phyloP scores from a whole-genome alignment of 306 rosid genomes.

The Corylus americana region DNA sequence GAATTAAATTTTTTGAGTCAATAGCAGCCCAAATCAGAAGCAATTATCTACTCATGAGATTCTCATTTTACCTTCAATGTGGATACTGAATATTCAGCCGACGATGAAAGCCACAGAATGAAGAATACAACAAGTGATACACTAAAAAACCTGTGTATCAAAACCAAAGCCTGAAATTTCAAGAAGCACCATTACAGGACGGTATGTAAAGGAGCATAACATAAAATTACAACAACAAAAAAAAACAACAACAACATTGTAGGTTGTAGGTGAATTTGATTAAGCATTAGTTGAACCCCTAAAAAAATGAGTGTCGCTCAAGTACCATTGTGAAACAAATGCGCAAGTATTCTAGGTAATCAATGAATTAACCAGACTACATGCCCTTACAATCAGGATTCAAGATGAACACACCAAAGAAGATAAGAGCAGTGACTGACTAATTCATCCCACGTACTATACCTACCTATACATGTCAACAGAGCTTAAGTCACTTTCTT shows the following conservation, averaged over 20 bases:
- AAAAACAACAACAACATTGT: background rate
- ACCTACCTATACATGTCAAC: background rate
- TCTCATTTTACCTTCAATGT: slow-evolving; percentile 46
- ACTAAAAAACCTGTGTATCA: slow-evolving; percentile 98
- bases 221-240: slow-evolving; percentile 8
- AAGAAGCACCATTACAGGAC: slow-evolving; percentile 57
- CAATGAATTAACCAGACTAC: background rate
- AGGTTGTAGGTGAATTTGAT: background rate
- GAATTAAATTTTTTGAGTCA: slow-evolving; percentile 17
- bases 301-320: background rate
- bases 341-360: background rate
- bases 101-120: slow-evolving; percentile 73
- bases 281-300: background rate
- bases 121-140: slow-evolving; percentile 78
- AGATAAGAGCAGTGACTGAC: background rate
- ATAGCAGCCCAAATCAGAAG: slow-evolving; percentile 22
- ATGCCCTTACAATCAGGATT: background rate
- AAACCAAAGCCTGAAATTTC: slow-evolving; percentile 95
- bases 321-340: background rate
- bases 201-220: slow-evolving; percentile 25
- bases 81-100: slow-evolving; percentile 46
- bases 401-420: background rate
- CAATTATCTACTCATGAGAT: slow-evolving; percentile 27
- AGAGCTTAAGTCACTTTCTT: background rate
- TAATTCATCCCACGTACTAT: no score